Conservation (phyloP, 331 rosid genomes). For the Quercus tomentella region DNA sequence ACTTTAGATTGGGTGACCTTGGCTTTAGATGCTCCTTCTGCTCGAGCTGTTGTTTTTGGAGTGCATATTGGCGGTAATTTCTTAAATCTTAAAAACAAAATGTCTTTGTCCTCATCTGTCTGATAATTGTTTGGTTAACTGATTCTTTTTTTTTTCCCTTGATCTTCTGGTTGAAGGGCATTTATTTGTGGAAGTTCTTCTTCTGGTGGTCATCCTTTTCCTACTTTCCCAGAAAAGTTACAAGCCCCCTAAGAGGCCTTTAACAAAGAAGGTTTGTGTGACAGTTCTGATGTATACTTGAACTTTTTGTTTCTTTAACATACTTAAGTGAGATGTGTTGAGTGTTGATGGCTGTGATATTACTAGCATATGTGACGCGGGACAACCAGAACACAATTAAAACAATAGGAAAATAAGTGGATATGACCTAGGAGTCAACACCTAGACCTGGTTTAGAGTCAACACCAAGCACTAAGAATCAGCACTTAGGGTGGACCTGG, state of each 20-base stretch:
- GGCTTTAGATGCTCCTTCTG: conserved; percentile 73
- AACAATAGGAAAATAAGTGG: too few species aligned
- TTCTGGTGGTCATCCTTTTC: conserved; percentile 75
- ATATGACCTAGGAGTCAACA: too few species aligned
- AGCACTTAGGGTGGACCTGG: too few species aligned
- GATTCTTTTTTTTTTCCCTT: not conserved
- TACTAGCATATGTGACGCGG: not conserved
- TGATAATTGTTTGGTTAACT: not conserved
- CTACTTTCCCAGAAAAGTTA: conserved; percentile 95
- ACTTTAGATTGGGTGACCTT: conserved; percentile 56
- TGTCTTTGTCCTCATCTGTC: not conserved
- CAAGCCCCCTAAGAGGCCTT: conserved; percentile 95
- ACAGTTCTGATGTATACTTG: not conserved
- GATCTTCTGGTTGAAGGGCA: conserved; percentile 58
- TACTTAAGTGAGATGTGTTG: not conserved
- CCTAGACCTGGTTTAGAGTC: too few species aligned
- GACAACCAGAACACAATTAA: too few species aligned
- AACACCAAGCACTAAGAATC: too few species aligned
- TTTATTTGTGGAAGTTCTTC: conserved; percentile 76
- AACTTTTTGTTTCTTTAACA: not conserved
- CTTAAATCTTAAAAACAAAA: not conserved
- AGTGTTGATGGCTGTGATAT: not conserved
- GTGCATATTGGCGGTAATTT: conserved; percentile 74
- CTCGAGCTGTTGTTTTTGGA: conserved; percentile 90
- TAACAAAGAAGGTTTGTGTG: conserved; percentile 70